Evolutionary conservation across 257 asterid species (phyloP).

Genomic region (Solanum pinnatisectum): DNA sequence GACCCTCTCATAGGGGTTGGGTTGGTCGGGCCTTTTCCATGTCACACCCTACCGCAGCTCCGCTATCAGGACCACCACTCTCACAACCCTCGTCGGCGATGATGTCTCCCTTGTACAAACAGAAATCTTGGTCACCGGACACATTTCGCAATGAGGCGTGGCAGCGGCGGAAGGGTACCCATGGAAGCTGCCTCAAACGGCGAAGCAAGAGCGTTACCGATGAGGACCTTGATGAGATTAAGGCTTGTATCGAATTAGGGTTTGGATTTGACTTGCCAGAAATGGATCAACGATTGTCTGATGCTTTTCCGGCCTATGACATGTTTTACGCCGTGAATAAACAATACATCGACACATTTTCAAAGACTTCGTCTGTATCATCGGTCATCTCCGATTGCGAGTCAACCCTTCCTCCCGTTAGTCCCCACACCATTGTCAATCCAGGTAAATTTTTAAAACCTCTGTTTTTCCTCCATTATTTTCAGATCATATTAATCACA

Average conservation of each 20-base stretch:
- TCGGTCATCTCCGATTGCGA: conserved; percentile 29
- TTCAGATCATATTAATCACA: neutral
- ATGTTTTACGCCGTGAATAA: conserved; percentile 54
- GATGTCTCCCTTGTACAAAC: conserved; percentile 31
- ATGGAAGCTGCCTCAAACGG: conserved; percentile 15
- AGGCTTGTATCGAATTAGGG: conserved; percentile 72
- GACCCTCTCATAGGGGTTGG: conserved; percentile 54
- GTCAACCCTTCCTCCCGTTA: conserved; percentile 34
- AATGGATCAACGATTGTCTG: conserved; percentile 57
- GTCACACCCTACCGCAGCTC: conserved; percentile 3
- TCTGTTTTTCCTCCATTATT: neutral
- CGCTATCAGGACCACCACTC: neutral
- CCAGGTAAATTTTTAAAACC: conserved; percentile 27
- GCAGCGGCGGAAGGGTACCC: conserved; percentile 42
- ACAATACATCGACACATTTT: conserved; percentile 29
- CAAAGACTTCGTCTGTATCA: conserved; percentile 15
- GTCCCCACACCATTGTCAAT: conserved; percentile 43
- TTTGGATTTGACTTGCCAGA: conserved; percentile 63
- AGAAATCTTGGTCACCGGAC: conserved; percentile 70
- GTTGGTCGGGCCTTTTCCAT: conserved; percentile 11
- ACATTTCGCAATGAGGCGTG: conserved; percentile 60
- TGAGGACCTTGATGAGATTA: conserved; percentile 72
- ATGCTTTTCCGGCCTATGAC: conserved; percentile 68
- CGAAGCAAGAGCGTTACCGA: conserved; percentile 63
- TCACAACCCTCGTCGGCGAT: neutral